phyloP scores from a whole-genome alignment of 2,329 filamentous ascomycete species.

The Pseudogymnoascus sp. region DNA sequence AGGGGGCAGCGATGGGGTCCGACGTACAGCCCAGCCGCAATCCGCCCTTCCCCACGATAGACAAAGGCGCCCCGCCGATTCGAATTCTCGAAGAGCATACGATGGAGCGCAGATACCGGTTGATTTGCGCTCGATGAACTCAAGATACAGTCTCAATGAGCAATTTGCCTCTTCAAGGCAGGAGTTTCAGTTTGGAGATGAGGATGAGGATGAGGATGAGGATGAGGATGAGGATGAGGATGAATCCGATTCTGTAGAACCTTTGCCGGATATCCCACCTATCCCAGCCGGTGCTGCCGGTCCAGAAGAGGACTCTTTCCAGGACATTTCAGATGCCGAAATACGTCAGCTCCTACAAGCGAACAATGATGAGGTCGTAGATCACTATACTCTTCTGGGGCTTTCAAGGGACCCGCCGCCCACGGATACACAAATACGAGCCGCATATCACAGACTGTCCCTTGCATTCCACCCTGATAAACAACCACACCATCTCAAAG shows the following conservation, averaged over 20 bases:
- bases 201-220: background rate
- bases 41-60: background rate
- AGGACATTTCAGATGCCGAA: constrained; percentile 10
- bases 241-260: background rate
- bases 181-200: constrained; percentile 11
- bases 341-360: constrained; percentile 8
- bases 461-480: constrained; percentile 40
- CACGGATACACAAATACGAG: constrained; percentile 34
- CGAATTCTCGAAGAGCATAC: background rate
- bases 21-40: background rate
- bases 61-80: background rate
- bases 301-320: background rate
- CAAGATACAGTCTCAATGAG: constrained; percentile 12
- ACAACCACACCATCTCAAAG: constrained; percentile 33
- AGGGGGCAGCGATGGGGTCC: background rate
- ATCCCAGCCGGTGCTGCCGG: background rate
- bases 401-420: constrained; percentile 34
- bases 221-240: background rate
- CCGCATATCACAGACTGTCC: constrained; percentile 36
- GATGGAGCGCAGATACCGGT: background rate
- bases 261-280: background rate
- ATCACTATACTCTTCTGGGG: constrained; percentile 37
- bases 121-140: constrained; percentile 9
- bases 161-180: constrained; percentile 12
- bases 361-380: constrained; percentile 18